phyloP scores from a whole-genome alignment of 177 flowering plant genomes.

The Vitis hybrid region DNA sequence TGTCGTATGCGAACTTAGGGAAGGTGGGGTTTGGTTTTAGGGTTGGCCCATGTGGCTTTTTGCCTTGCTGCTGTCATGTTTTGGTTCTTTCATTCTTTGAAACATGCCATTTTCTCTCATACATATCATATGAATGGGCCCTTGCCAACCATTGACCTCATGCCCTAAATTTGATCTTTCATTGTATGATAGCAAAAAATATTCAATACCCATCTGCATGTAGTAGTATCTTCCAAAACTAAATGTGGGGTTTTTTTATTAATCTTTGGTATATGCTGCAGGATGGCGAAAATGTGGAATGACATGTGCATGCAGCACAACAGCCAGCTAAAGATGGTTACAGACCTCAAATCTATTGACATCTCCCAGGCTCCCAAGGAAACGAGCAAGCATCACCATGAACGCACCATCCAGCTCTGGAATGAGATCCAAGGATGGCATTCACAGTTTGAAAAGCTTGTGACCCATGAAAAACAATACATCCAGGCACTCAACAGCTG shows the following conservation, averaged over 20 bases:
- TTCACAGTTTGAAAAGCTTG: constrained; percentile 57
- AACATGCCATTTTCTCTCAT: too few species aligned
- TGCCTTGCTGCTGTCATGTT: too few species aligned
- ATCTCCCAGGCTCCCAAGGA: constrained; percentile 48
- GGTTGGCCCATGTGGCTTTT: too few species aligned
- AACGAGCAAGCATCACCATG: constrained; percentile 67
- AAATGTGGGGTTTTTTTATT: not conserved
- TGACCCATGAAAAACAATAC: constrained; percentile 65
- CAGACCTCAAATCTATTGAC: constrained; percentile 56
- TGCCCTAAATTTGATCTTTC: too few species aligned
- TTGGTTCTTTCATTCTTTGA: too few species aligned
- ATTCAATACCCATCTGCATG: too few species aligned
- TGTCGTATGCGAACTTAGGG: not conserved
- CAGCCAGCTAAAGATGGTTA: constrained; percentile 49
- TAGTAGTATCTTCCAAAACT: too few species aligned
- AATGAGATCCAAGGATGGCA: constrained; percentile 61
- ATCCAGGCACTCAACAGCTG: constrained; percentile 63
- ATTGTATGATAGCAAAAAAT: too few species aligned
- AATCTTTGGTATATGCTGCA: constrained; percentile 20
- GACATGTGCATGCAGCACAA: constrained; percentile 61
- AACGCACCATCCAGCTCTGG: constrained; percentile 57
- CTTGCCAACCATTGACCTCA: too few species aligned
- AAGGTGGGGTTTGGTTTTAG: too few species aligned
- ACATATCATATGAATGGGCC: too few species aligned
- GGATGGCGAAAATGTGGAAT: constrained; percentile 90